Base-by-base conservation (phyloP, 495 filamentous ascomycete genomes). In the Annulohypoxylon nitens region DNA sequence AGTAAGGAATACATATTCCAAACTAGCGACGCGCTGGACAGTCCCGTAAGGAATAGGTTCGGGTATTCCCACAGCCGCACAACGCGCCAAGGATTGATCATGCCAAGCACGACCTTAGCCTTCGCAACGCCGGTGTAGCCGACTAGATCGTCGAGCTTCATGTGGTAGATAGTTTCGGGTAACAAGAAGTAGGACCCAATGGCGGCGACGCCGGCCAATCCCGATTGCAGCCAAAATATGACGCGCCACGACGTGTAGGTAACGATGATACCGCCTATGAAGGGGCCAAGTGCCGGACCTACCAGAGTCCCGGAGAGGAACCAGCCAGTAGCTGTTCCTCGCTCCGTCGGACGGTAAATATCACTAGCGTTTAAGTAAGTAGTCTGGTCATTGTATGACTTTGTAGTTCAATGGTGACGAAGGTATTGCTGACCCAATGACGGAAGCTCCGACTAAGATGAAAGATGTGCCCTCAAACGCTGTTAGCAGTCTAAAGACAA, bases 1-100 rank as follows among this genome's bases (percentile, higher is more conserved):
- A 93, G 82, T 3, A 93, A 83, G 26, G 84, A 87, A 73, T 93
- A 93, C 84, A 91, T 90, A 71, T 91, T 92, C 90, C 89, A 93
- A 58, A 93, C 87, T 1, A 92, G 83, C 30, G 87, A 84, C 1
- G 86, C 85, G 18, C 87, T 87, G 1, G 90, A 89, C 0, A 93
- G 67, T 5, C 86, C 88, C 0, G 87, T 87, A 62, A 89, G 83
- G 57, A 91, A 81, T 11, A 93, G 82, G 74, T 92, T 93, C 0
- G 90, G 90, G 68, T 91, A 92, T 33, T 84, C 77, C 78, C 88
- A 88, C n/a, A 92, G 81, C 25, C 81, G 69, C 9, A 90, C 72
- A 9, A 93, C 88, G 14, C 89, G 86, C 75, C 86, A 78, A 0
- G 91, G 91, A 58, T 90, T 92, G 34, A 88, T 81, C 81, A 90